phyloP scores from a whole-genome alignment of 2,329 filamentous ascomycete species.

The Clarireedia monteithiana region DNA sequence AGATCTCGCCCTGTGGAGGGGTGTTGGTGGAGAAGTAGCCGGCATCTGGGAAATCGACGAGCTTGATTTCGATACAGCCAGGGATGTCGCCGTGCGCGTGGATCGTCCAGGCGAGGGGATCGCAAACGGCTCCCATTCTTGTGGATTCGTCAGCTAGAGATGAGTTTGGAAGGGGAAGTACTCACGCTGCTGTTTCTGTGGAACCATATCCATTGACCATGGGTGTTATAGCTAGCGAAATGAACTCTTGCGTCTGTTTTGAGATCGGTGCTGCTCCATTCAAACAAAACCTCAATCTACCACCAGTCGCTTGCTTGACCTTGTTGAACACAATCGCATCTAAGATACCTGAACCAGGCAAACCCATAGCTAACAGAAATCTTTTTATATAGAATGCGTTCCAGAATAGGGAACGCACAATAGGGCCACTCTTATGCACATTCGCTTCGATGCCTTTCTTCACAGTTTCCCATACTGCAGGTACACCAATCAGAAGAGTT shows the following conservation, averaged over 20 bases:
- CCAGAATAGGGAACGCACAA: constrained; percentile 73
- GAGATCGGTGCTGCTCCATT: constrained; percentile 88
- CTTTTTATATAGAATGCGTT: constrained; percentile 47
- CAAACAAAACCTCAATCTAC: constrained; percentile 78
- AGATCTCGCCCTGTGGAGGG: constrained; percentile 62
- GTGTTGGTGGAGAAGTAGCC: constrained; percentile 61
- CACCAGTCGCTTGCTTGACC: constrained; percentile 81
- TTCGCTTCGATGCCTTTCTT: constrained; percentile 77
- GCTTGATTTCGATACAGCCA: constrained; percentile 73
- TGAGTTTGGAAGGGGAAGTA: constrained; percentile 34
- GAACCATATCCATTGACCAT: constrained; percentile 92
- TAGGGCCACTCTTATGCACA: constrained; percentile 57
- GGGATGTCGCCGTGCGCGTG: constrained; percentile 69
- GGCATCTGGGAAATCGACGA: constrained; percentile 80
- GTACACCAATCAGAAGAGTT: constrained; percentile 87
- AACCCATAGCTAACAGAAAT: constrained; percentile 34
- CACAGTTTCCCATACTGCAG: constrained; percentile 94
- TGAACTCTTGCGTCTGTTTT: constrained; percentile 77
- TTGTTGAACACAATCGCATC: constrained; percentile 85
- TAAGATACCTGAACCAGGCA: constrained; percentile 60
- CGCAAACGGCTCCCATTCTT: constrained; percentile 70
- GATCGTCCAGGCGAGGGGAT: constrained; percentile 74
- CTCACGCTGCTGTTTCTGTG: constrained; percentile 71
- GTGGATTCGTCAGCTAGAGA: not conserved
- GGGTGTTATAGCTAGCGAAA: constrained; percentile 81